These are phyloP conservation scores for Zoysia pacifica DNA, from an alignment of 176 grass and related monocot genomes.

Conservation along the genomic window DNA sequence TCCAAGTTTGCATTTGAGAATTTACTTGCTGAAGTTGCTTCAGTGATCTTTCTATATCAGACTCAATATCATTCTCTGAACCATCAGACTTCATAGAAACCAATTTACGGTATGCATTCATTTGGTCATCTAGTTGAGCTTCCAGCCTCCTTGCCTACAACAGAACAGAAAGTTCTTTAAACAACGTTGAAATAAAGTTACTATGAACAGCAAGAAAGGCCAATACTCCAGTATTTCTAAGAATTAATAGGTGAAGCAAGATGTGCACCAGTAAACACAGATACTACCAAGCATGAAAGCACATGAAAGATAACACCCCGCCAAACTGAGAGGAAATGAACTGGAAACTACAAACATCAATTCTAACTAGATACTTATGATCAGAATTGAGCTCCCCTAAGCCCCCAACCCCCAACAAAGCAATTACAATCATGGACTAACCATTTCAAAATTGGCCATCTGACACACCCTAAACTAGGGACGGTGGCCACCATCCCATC, in stretches of 20 bases:
- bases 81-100: slow-evolving; percentile 63
- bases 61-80: slow-evolving; percentile 64
- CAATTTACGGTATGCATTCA: slow-evolving; percentile 64
- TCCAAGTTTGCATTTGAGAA: slow-evolving; percentile 78
- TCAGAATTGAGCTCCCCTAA: not conserved
- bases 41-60: slow-evolving; percentile 62
- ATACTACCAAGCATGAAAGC: not conserved
- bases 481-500: not conserved
- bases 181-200: not conserved
- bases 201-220: not conserved
- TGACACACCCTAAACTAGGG: not conserved
- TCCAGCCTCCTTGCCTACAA: slow-evolving; percentile 74
- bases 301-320: not conserved
- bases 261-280: not conserved
- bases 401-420: not conserved
- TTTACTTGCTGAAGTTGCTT: slow-evolving; percentile 83
- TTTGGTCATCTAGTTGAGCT: slow-evolving; percentile 74
- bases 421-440: not conserved
- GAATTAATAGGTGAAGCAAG: not conserved
- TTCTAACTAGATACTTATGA: not conserved
- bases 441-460: not conserved
- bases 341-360: not conserved
- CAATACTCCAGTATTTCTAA: not conserved
- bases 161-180: slow-evolving; percentile 12
- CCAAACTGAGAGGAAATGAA: not conserved